A percentile compares a stretch with the other conserved stretches of the same genome.
Evolutionary conservation across 768 basidiomycete genomes (phyloP).

Genomic region (Termitomyces sp.): DNA sequence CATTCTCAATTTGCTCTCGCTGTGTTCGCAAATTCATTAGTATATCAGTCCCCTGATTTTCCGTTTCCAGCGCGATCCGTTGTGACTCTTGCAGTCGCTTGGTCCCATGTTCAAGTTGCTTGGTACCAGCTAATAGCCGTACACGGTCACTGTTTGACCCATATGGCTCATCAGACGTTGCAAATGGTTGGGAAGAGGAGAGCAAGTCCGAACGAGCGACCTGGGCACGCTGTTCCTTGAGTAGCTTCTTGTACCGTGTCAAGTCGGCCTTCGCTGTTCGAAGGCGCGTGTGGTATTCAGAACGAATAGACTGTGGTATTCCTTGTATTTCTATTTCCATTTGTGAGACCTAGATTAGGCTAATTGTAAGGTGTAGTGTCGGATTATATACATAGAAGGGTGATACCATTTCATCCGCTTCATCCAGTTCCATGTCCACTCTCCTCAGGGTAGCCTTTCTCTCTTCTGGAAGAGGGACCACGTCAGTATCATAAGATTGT

Average conservation of each 20-base stretch:
- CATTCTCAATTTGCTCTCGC: slow-evolving; percentile 91
- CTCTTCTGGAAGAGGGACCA: slow-evolving; percentile 50
- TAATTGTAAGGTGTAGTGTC: slow-evolving; percentile 2
- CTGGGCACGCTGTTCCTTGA: slow-evolving; percentile 67
- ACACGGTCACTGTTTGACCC: slow-evolving; percentile 66
- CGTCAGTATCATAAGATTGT: background rate
- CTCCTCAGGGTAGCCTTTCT: slow-evolving; percentile 74
- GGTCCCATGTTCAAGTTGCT: slow-evolving; percentile 78
- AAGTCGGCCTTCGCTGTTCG: slow-evolving; percentile 72
- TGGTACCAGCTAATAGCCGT: slow-evolving; percentile 72
- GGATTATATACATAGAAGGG: background rate
- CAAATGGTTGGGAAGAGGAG: slow-evolving; percentile 36
- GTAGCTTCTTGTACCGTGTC: slow-evolving; percentile 72
- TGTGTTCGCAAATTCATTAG: slow-evolving; percentile 79
- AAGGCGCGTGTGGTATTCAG: slow-evolving; percentile 73
- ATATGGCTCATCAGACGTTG: slow-evolving; percentile 77
- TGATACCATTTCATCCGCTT: slow-evolving; percentile 94
- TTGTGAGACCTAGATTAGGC: slow-evolving; percentile 73
- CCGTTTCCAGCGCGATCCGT: slow-evolving; percentile 91
- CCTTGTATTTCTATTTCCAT: slow-evolving; percentile 99
- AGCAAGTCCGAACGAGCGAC: slow-evolving; percentile 78
- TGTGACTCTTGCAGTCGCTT: slow-evolving; percentile 86
- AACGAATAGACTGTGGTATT: slow-evolving; percentile 80
- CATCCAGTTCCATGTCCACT: slow-evolving; percentile 94
- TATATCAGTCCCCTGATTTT: slow-evolving; percentile 93